phyloP scores from a whole-genome alignment of 768 basidiomycete genomes.

The Pleurotus ostreatus region DNA sequence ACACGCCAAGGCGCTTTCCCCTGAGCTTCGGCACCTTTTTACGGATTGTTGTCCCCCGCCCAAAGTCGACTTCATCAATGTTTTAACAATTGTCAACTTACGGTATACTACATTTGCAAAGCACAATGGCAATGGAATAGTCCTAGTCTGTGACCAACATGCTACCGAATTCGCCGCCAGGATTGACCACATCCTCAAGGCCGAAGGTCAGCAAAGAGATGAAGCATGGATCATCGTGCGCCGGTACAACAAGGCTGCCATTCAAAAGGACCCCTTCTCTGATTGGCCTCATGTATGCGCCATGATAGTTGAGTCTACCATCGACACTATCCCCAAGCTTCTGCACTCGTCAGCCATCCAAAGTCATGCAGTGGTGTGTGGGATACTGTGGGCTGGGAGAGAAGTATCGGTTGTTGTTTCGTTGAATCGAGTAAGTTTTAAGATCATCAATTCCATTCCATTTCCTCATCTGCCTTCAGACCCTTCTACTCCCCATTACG shows the following conservation, averaged over 20 bases:
- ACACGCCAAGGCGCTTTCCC: neutral
- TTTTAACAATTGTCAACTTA: neutral
- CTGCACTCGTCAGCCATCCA: neutral
- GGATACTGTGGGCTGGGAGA: neutral
- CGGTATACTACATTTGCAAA: slow-evolving; percentile 8
- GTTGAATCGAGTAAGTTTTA: too few species aligned
- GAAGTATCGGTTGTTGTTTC: neutral
- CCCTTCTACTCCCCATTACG: too few species aligned
- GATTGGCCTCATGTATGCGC: neutral
- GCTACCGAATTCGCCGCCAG: neutral
- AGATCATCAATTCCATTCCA: neutral
- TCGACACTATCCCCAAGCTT: neutral
- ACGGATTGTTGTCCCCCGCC: neutral
- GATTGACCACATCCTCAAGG: slow-evolving; percentile 11
- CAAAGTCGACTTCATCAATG: neutral
- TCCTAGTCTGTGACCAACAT: slow-evolving; percentile 7
- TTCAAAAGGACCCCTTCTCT: neutral
- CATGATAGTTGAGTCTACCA: neutral
- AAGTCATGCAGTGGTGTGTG: neutral
- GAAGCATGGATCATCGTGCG: neutral
- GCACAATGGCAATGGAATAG: slow-evolving; percentile 17
- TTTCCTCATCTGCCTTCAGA: too few species aligned
- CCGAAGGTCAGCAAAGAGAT: neutral
- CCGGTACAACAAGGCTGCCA: neutral
- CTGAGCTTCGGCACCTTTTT: neutral